Evolutionary conservation across 768 basidiomycete genomes (phyloP), one percentile per base, ranked within the genome.

Genomic region (Sistotremastrum niveocremeum): DNA sequence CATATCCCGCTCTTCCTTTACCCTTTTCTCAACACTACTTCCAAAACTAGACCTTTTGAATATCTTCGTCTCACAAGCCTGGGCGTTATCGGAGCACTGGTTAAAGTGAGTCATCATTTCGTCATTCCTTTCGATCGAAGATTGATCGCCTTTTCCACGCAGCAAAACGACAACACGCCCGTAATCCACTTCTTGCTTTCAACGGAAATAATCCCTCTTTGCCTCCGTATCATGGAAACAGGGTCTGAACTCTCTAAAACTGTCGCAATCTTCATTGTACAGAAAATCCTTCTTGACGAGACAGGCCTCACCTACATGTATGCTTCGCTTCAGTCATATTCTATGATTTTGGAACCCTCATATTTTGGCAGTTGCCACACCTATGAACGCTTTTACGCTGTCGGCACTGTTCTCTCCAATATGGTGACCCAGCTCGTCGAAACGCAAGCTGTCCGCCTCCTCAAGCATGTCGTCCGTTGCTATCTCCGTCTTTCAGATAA

Each of bases 101-200:
- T 99, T 60, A 99, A 99, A 73, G 90, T 90, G 54, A 48, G 64
- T 62, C 32, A 42, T 28, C 7, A 41, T 38, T 28, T 34, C 46
- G 28, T 38, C 9, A 51, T 28, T 47, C 29, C 12, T 30, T 34
- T 41, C 20, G n/a, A 37, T 7, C 33, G 32, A 35, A 12, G 37
- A 34, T 37, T 38, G 28, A 29, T 44, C 42, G 20, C 45, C 40
- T 41, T 30, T 39, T 35, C 29, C 42, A 34, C 39, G 3, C 56
- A 95, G 88, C 94, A 98, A 89, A 97, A 98, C 60, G 95, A 99
- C 65, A 99, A 99, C 65, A 90, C 81, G 57, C 84, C 94, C 46
- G 95, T 99, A 54, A 98, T 99, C 63, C 94, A 97, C 67, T 99
- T 99, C 72, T 74, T 99, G 38, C 77, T 99, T 39, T 95, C 93